Evolutionary conservation across 768 basidiomycete species (phyloP), one percentile per base, ranked within the genome.

Genomic region (Sarcodon sp.): DNA sequence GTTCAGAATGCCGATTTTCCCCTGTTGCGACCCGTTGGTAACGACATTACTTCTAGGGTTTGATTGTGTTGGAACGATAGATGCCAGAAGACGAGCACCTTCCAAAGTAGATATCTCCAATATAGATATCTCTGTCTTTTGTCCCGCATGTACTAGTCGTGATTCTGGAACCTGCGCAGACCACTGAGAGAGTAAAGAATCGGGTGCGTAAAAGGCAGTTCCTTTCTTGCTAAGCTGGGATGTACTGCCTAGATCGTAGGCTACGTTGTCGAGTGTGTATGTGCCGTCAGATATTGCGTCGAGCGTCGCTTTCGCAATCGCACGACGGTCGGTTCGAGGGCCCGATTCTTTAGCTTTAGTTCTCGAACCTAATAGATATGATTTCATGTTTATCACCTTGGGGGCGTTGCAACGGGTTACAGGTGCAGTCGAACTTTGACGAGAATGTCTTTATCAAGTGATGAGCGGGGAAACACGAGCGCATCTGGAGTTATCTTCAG

Each of bases 81-180:
- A 50, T 37, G 61, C 56, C 37, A 64, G 66, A 47, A 64, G 55
- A n/a, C 73, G 71, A 11, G 78, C 75, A 13, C 76, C 82, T 27
- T 75, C 72, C 18, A 84, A 68, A 0, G 83, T 83, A 9, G 82
- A 79, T 6, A 77, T 71, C 57, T 84, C 76, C 7, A 76, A 61
- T 37, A 83, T 59, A 8, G 73, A 72, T 16, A 79, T 61, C 35
- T 72, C 59, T 4, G 64, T 51, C 21, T 27, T 27, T 27, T 45
- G 52, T 31, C 34, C 46, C 6, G 49, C 50, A 21, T 50, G 44
- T 11, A 7, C 13, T 27, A 38, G 3, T 0, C 16, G 10, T 12
- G n/a, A 45, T 3, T 44, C 47, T 9, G 48, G 41, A 18, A 56
- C 54, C 2, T 47, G 39, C 2, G 57, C 47, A 35, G 51, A 48